Evolutionary conservation across 2,329 filamentous ascomycete species (phyloP).

Genomic region (Penicillium brasilianum): DNA sequence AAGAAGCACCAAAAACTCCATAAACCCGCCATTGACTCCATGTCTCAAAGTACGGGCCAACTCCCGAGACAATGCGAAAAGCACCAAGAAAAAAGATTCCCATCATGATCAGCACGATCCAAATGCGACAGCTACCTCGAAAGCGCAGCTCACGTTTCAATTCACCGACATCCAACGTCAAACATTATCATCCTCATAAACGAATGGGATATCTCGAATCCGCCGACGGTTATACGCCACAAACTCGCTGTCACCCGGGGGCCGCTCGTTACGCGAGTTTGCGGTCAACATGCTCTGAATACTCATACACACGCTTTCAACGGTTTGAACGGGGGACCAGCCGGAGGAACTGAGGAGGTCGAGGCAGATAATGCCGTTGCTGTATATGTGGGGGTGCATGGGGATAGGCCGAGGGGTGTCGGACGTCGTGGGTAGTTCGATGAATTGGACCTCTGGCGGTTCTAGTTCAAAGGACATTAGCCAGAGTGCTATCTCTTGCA

Average conservation of each 20-base stretch:
- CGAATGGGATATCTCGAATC: conserved; percentile 87
- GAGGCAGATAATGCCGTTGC: conserved; percentile 97
- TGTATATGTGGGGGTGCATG: conserved; percentile 97
- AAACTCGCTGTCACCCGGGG: conserved; percentile 88
- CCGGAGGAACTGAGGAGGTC: conserved; percentile 86
- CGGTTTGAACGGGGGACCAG: conserved; percentile 96
- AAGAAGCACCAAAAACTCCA: not conserved
- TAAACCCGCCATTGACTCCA: not conserved
- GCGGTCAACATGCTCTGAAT: conserved; percentile 98
- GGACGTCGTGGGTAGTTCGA: conserved; percentile 57
- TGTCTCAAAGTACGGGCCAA: not conserved
- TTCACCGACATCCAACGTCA: conserved; percentile 40
- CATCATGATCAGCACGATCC: not conserved
- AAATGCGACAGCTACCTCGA: not conserved
- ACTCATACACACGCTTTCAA: conserved; percentile 96
- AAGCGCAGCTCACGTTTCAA: not conserved
- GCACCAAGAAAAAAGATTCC: not conserved
- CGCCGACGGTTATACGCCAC: conserved; percentile 78
- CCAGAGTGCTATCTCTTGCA: not conserved
- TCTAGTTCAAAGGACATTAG: conserved; percentile 58
- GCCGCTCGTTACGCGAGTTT: conserved; percentile 88
- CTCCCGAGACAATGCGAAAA: conserved; percentile 21
- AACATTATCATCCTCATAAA: conserved; percentile 88
- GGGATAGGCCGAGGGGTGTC: conserved; percentile 68
- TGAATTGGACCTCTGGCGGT: conserved; percentile 92